Conservation (phyloP, 2,329 filamentous ascomycete species). For the Dothistroma septosporum region DNA sequence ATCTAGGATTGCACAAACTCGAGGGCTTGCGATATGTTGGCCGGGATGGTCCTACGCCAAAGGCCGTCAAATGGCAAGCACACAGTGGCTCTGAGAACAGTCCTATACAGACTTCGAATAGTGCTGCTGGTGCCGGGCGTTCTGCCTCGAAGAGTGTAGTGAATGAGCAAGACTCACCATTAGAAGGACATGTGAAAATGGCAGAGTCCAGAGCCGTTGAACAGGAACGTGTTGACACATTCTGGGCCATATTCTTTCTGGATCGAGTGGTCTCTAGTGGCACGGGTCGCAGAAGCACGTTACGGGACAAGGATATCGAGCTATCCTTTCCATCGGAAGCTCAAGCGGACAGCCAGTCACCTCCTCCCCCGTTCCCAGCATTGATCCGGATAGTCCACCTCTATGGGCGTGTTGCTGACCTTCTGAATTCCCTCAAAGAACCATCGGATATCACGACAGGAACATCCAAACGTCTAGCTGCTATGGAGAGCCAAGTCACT, state of each 20-base stretch:
- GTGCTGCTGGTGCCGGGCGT: conserved; percentile 30
- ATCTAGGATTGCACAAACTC: conserved; percentile 75
- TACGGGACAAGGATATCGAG: conserved; percentile 81
- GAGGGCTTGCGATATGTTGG: conserved; percentile 64
- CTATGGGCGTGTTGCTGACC: conserved; percentile 77
- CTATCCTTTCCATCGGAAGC: conserved; percentile 61
- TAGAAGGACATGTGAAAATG: conserved; percentile 55
- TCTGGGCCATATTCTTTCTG: conserved; percentile 86
- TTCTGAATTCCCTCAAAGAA: conserved; percentile 75
- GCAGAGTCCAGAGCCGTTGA: conserved; percentile 60
- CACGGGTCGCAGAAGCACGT: conserved; percentile 76
- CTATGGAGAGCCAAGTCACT: conserved; percentile 79
- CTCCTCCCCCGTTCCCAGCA: conserved; percentile 71
- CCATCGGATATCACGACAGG: conserved; percentile 70
- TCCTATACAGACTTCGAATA: background rate
- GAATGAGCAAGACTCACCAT: conserved; percentile 43
- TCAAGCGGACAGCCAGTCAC: conserved; percentile 52
- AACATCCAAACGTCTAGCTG: conserved; percentile 64
- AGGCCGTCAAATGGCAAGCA: conserved; percentile 44
- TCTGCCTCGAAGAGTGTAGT: conserved; percentile 45
- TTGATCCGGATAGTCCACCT: conserved; percentile 80
- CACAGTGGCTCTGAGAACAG: background rate
- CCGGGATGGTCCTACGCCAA: conserved; percentile 53
- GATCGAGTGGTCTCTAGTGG: conserved; percentile 85
- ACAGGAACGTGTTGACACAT: conserved; percentile 77